Evolutionary conservation across 2,329 filamentous ascomycete genomes (phyloP).

Genomic region (Spiromastix sp.): DNA sequence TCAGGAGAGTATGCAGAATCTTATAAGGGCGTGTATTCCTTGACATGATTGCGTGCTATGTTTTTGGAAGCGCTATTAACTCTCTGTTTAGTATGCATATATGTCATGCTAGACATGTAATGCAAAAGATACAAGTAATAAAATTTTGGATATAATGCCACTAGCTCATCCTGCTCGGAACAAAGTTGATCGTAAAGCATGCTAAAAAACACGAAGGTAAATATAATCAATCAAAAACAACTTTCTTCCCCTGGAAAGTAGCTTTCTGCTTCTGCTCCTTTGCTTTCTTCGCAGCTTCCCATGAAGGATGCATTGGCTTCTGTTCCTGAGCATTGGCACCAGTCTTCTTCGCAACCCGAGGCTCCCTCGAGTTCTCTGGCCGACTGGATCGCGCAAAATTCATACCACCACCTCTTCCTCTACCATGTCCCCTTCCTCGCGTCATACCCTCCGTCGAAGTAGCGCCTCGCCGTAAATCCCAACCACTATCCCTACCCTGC

Average conservation of each 20-base stretch:
- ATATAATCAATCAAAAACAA: slow-evolving; percentile 46
- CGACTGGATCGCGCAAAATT: background rate
- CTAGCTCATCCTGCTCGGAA: too few species aligned
- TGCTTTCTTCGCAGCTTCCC: slow-evolving; percentile 51
- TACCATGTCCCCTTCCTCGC: slow-evolving; percentile 15
- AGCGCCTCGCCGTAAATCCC: slow-evolving; percentile 51
- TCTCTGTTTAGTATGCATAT: too few species aligned
- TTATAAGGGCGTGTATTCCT: slow-evolving; percentile 16
- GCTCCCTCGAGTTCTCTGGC: background rate
- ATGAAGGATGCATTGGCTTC: slow-evolving; percentile 52
- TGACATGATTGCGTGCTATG: slow-evolving; percentile 1
- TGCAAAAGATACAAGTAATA: too few species aligned
- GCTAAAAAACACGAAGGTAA: too few species aligned
- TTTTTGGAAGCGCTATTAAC: too few species aligned
- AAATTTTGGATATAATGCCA: too few species aligned
- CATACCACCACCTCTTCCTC: slow-evolving; percentile 10
- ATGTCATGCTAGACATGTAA: too few species aligned
- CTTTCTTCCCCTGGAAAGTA: slow-evolving; percentile 51
- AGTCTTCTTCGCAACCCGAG: slow-evolving; percentile 1
- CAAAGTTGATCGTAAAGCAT: too few species aligned
- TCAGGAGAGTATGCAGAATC: slow-evolving; percentile 37
- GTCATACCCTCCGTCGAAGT: slow-evolving; percentile 19
- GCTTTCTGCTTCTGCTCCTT: slow-evolving; percentile 41
- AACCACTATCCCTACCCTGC: slow-evolving; percentile 39
- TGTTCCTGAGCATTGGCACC: slow-evolving; percentile 28